Conservation (phyloP, 441 rosid species). For the Corymbia citriodora region DNA sequence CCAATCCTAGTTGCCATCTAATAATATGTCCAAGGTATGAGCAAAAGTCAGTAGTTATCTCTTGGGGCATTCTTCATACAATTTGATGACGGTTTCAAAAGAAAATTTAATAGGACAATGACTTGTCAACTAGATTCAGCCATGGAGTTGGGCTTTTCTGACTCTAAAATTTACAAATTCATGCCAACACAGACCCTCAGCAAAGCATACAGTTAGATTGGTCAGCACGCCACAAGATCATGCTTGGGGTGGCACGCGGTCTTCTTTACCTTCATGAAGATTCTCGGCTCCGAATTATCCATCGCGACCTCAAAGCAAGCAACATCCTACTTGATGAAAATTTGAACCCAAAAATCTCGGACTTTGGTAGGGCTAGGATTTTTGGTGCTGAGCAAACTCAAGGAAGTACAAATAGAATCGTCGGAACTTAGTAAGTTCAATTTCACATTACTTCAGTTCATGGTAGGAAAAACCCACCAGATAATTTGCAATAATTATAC, state of each 20-base stretch:
- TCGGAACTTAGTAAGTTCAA: neutral
- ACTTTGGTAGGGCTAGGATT: neutral
- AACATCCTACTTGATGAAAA: neutral
- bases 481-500: neutral
- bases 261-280: neutral
- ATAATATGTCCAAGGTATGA: too few relatives aligned
- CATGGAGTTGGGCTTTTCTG: neutral
- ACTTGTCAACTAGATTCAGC: neutral
- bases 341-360: neutral
- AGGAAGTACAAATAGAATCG: neutral
- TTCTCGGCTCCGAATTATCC: neutral
- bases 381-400: neutral
- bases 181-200: neutral
- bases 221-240: neutral
- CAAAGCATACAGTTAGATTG: neutral
- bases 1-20: neutral
- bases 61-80: neutral
- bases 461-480: neutral
- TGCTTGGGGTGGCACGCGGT: neutral
- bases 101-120: neutral
- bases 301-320: neutral
- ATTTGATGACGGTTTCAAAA: neutral
- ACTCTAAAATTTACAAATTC: too few relatives aligned
- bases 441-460: neutral
- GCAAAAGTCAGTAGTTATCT: neutral